These are phyloP conservation scores for Penicillium sp. DNA, from an alignment of 2,329 filamentous ascomycete genomes.

Conservation along the genomic window DNA sequence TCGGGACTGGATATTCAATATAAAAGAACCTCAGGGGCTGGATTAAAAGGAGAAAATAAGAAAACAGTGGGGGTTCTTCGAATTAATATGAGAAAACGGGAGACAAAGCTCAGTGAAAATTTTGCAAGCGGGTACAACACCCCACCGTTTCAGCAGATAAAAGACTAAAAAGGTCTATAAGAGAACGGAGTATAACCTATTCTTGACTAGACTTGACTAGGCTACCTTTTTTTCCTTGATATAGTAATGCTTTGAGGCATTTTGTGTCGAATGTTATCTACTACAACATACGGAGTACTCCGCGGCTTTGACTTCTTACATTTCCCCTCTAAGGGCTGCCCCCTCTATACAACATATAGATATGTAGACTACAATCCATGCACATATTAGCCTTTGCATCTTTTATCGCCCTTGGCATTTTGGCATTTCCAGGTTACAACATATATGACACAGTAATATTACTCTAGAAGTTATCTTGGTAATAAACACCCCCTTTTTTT, in stretches of 20 bases:
- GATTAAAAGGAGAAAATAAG: not conserved
- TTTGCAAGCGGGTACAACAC: not conserved
- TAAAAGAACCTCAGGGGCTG: not conserved
- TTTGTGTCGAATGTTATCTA: not conserved
- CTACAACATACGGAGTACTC: not conserved
- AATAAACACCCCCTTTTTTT: not conserved
- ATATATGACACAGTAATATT: not conserved
- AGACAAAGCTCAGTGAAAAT: not conserved
- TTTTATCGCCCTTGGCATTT: not conserved
- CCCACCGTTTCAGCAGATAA: slow-evolving; percentile 1
- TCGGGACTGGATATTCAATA: not conserved
- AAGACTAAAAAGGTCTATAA: not conserved
- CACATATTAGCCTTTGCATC: not conserved
- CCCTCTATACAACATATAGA: too few relatives aligned
- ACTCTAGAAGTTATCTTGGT: not conserved
- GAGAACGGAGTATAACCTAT: not conserved
- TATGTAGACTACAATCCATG: not conserved
- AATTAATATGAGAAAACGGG: not conserved
- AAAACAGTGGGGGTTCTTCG: not conserved
- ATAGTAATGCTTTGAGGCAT: not conserved
- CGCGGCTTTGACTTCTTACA: not conserved
- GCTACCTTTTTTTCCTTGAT: too few relatives aligned
- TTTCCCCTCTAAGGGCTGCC: not conserved
- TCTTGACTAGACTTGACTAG: not conserved
- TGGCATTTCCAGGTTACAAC: not conserved